Base-by-base conservation (phyloP, 495 filamentous ascomycete genomes). In the Tuber microsphaerosporum region DNA sequence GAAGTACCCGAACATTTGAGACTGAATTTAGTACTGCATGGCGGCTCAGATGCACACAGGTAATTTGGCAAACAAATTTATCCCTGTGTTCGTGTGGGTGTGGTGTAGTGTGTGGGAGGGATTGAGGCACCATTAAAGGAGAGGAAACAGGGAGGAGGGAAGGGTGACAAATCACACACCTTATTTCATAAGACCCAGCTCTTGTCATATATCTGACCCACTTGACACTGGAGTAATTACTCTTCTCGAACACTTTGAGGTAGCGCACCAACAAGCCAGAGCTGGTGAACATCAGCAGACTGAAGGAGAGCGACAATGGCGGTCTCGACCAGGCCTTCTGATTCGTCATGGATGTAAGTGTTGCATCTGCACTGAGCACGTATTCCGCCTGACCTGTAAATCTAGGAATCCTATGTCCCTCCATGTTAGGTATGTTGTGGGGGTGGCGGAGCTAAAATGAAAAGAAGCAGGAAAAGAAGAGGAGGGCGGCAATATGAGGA, bases 171-270 rank as follows among this genome's bases (percentile, higher is more conserved):
- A n/a, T 61, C 26, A 65, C 56, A 65, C 56, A 92, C 89, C 91
- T 84, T 73, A 92, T 93, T 84, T 93, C 92, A 83, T 93, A 94
- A 83, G 88, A 91, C 22, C 92, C 92, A 26, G 94, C 96, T 70
- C 96, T 88, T 43, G 96, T 99, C 96, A 99, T 99, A 85, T 99
- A 99, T 81, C 96, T 86, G 79, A 99, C 96, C 96, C 96, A 99
- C 83, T 99, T 99, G 16, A 99, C 96, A 80, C 92, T 96, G 74
- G 91, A 94, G 83, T 99, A 99, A 85, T 98, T 97, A 83, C 88
- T 93, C 90, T 99, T 99, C 88, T 99, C 96, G 86, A 99, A 99
- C 41, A 99, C 96, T 86, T 99, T 99, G 75, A 99, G 85, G 85
- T 99, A 99, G 65, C 96, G 85, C 71, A 99, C 96, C 78, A 99